Evolutionary conservation across 257 asterid genomes (phyloP).

Genomic region (Capsicum baccatum): DNA sequence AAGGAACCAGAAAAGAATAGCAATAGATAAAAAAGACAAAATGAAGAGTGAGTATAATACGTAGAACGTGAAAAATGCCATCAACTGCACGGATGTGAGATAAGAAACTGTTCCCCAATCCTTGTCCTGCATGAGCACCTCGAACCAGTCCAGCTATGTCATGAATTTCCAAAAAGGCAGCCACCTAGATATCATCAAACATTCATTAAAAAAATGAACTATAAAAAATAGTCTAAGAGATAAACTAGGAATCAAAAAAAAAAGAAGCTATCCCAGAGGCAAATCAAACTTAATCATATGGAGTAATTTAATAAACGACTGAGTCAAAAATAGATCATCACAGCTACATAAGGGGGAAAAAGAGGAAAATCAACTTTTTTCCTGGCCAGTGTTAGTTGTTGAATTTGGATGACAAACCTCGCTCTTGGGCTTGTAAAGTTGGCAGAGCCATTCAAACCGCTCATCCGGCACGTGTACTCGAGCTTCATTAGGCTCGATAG

Average conservation of each 20-base stretch:
- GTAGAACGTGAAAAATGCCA: slow-evolving; percentile 96
- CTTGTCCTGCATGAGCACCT: slow-evolving; percentile 98
- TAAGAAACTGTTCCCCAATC: slow-evolving; percentile 92
- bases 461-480: slow-evolving; percentile 92
- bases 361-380: background rate
- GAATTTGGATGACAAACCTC: slow-evolving; percentile 58
- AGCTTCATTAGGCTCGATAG: slow-evolving; percentile 98
- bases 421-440: slow-evolving; percentile 89
- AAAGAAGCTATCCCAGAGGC: background rate
- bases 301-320: background rate
- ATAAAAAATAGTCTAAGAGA: background rate
- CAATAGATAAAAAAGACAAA: slow-evolving; percentile 23
- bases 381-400: background rate
- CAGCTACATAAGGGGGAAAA: background rate
- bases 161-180: slow-evolving; percentile 96
- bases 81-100: slow-evolving; percentile 99
- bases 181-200: slow-evolving; percentile 52
- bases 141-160: slow-evolving; percentile 98
- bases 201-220: background rate
- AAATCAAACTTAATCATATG: slow-evolving; percentile 12
- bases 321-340: background rate
- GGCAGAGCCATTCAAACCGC: slow-evolving; percentile 95
- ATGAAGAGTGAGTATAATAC: slow-evolving; percentile 50
- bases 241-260: background rate
- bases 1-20: background rate